These are phyloP conservation scores for Xylaria nigripes DNA, from an alignment of 495 filamentous ascomycete species.

Conservation along the genomic window DNA sequence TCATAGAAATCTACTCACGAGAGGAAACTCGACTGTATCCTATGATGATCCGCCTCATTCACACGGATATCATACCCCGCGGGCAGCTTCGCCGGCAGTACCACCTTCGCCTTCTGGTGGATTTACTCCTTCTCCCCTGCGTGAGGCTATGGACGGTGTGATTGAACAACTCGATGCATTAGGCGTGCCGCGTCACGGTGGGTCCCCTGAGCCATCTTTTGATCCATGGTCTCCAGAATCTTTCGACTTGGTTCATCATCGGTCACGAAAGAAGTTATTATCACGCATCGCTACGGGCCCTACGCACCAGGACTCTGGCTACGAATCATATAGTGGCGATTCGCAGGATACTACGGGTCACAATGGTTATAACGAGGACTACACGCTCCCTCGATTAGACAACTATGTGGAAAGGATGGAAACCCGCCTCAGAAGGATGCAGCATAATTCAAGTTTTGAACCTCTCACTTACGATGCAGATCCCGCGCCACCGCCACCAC, in stretches of 20 bases:
- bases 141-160: constrained; percentile 96
- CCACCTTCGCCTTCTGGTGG: constrained; percentile 58
- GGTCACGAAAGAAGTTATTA: constrained; percentile 27
- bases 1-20: constrained; percentile 34
- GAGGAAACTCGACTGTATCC: constrained; percentile 24
- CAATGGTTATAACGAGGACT: constrained; percentile 41
- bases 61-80: constrained; percentile 43
- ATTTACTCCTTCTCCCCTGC: constrained; percentile 81
- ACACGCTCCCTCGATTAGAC: constrained; percentile 56
- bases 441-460: constrained; percentile 39
- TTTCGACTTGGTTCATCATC: constrained; percentile 55
- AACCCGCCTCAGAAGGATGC: constrained; percentile 62
- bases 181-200: constrained; percentile 50
- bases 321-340: constrained; percentile 42
- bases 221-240: constrained; percentile 90
- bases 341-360: constrained; percentile 30
- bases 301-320: constrained; percentile 46
- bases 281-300: constrained; percentile 70
- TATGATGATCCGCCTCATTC: constrained; percentile 24
- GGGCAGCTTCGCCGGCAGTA: constrained; percentile 41
- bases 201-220: constrained; percentile 46
- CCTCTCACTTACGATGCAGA: constrained; percentile 33
- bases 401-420: constrained; percentile 91
- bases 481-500: constrained; percentile 54
- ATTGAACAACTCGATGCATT: constrained; percentile 94